Evolutionary conservation across 176 grass and related monocot species (phyloP).

Genomic region (Oryza glaberrima): DNA sequence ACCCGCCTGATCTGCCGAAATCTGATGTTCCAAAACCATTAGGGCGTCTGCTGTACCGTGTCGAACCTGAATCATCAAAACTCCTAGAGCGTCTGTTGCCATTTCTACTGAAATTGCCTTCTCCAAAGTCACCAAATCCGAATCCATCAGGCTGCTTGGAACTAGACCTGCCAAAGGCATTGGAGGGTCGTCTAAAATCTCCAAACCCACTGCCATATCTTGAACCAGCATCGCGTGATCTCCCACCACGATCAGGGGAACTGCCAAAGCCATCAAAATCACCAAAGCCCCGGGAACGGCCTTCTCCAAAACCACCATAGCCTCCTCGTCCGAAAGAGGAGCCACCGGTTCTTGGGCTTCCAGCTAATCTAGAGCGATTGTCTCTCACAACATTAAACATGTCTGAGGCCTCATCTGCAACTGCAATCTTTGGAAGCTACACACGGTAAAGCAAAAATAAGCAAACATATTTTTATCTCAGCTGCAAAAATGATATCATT

Average conservation of each 20-base stretch:
- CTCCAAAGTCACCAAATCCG: slow-evolving; percentile 39
- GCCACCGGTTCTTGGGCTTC: slow-evolving; percentile 47
- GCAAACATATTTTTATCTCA: background rate
- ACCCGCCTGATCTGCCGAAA: slow-evolving; percentile 33
- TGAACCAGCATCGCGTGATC: slow-evolving; percentile 44
- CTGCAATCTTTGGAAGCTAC: slow-evolving; percentile 82
- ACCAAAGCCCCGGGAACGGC: slow-evolving; percentile 46
- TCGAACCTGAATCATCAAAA: slow-evolving; percentile 27
- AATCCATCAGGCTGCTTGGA: slow-evolving; percentile 38
- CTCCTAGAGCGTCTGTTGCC: slow-evolving; percentile 16
- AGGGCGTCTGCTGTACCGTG: slow-evolving; percentile 18
- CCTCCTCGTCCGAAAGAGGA: slow-evolving; percentile 49
- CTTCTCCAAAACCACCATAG: slow-evolving; percentile 46
- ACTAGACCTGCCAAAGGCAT: slow-evolving; percentile 34
- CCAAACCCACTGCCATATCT: slow-evolving; percentile 29
- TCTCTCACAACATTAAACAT: slow-evolving; percentile 69
- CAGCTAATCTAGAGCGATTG: slow-evolving; percentile 48
- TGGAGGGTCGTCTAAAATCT: slow-evolving; percentile 30
- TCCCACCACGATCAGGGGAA: slow-evolving; percentile 30
- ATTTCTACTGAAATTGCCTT: slow-evolving; percentile 37
- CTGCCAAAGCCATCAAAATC: slow-evolving; percentile 39
- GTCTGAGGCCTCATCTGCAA: slow-evolving; percentile 54
- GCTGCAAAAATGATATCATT: background rate
- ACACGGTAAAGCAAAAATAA: slow-evolving; percentile 25
- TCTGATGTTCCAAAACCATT: slow-evolving; percentile 30